Evolutionary conservation across 306 rosid species (phyloP).

Genomic region (Pueraria montana): DNA sequence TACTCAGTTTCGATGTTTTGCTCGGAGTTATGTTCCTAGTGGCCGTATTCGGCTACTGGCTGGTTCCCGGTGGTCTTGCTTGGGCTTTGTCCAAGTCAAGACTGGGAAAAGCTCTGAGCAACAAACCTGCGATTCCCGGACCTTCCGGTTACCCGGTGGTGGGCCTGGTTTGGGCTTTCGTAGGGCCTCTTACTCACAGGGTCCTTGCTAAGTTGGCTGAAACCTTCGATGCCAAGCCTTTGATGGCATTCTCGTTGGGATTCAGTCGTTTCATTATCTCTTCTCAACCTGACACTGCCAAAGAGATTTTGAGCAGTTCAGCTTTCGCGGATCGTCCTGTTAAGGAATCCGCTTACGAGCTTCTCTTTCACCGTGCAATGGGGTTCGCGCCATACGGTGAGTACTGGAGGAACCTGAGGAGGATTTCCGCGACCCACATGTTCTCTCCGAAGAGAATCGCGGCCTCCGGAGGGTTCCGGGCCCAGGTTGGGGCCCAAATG

Average conservation of each 20-base stretch:
- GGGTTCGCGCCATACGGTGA: constrained; percentile 80
- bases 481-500: constrained; percentile 52
- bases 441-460: constrained; percentile 67
- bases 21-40: constrained; percentile 46
- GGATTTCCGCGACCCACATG: constrained; percentile 68
- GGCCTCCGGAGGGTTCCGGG: constrained; percentile 49
- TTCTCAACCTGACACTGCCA: constrained; percentile 64
- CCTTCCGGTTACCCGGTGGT: constrained; percentile 76
- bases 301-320: constrained; percentile 70
- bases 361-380: constrained; percentile 77
- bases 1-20: constrained; percentile 44
- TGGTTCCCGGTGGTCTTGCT: constrained; percentile 79
- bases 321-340: constrained; percentile 78
- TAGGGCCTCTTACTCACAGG: constrained; percentile 59
- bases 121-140: constrained; percentile 57
- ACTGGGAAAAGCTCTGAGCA: not conserved
- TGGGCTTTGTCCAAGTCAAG: constrained; percentile 60
- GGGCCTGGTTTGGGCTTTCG: constrained; percentile 58
- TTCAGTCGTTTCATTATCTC: constrained; percentile 72
- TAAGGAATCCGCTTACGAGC: constrained; percentile 78
- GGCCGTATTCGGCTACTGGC: constrained; percentile 55
- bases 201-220: constrained; percentile 56
- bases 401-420: constrained; percentile 80
- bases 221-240: constrained; percentile 50
- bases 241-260: constrained; percentile 81